Evolutionary conservation across 2,329 filamentous ascomycete genomes (phyloP), one percentile per base, ranked within the genome.

Genomic region (Trichothecium roseum): DNA sequence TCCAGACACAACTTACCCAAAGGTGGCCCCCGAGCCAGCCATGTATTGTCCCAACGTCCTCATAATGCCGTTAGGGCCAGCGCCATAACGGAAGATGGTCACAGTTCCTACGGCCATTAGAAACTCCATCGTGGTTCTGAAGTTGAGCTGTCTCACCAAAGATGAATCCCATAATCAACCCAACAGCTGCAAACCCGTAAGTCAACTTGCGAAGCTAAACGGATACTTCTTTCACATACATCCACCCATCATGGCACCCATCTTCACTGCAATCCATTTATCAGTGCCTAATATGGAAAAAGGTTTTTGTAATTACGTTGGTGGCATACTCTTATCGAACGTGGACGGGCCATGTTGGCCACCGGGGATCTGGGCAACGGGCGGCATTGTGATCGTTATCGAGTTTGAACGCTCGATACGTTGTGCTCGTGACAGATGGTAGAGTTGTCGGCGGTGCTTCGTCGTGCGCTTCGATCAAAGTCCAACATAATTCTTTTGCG

Each of bases 211-310:
- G 10, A 24, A 24, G 10, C 6, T 6, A 24, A 24, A 6, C 20
- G 10, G 6, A 10, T 24, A 6, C 20, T 24, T 24, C 20, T 24
- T 24, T 6, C 20, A 75, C 87, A 52, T 83, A 96, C 89, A 93
- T 58, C 87, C 85, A 49, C 91, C 91, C 87, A 96, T 96, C 81
- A 98, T 81, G 43, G 84, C 87, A 50, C 91, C 91, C 87, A 96
- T 95, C 71, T 94, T 95, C 31, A 60, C 56, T 60, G 33, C 18
- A 37, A 24, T 26, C 37, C 8, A 27, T 26, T 9, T 8, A 14
- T 24, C 18, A 6, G 12, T 5, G 3, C 5, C n/a, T 9, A 5
- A 32, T 20, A 15, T 5, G 13, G 8, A 34, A 34, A n/a, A 12
- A 33, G 12, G n/a, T 12, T 14, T 33, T 22, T 14, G 13, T 14